These are phyloP conservation scores for Diaporthe ampelina DNA, from an alignment of 2,329 filamentous ascomycete genomes.

Conservation along the genomic window DNA sequence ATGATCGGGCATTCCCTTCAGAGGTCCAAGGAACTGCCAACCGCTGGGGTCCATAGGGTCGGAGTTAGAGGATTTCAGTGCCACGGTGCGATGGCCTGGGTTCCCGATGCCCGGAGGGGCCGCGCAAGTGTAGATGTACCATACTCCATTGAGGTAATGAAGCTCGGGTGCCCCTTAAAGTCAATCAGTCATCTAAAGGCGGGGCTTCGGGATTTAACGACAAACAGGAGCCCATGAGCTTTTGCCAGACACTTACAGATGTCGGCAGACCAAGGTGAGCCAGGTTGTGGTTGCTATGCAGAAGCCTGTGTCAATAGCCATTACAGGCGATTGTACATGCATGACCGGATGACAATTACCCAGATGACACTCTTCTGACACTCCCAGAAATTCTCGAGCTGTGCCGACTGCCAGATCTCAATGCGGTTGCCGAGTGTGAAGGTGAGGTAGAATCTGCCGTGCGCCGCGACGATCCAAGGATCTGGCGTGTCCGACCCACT, in stretches of 20 bases:
- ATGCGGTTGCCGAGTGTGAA: constrained; percentile 51
- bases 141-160: constrained; percentile 36
- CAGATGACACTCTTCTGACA: constrained; percentile 43
- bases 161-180: constrained; percentile 26
- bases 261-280: constrained; percentile 34
- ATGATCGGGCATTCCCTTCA: constrained; percentile 44
- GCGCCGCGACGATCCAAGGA: constrained; percentile 48
- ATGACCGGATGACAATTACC: neutral
- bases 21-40: constrained; percentile 44
- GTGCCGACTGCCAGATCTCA: constrained; percentile 51
- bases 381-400: constrained; percentile 50
- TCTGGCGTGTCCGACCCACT: constrained; percentile 49
- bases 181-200: neutral
- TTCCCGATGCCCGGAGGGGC: constrained; percentile 35
- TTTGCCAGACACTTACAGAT: constrained; percentile 10
- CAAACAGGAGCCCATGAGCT: neutral
- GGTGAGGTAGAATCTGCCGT: constrained; percentile 46
- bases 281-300: constrained; percentile 31
- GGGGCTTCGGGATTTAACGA: no score
- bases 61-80: constrained; percentile 28
- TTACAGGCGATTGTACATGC: neutral
- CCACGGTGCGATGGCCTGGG: constrained; percentile 39
- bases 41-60: constrained; percentile 41
- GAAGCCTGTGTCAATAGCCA: neutral
- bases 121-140: constrained; percentile 40